Conservation (phyloP, 441 rosid species). For the Gossypium gossypioides region DNA sequence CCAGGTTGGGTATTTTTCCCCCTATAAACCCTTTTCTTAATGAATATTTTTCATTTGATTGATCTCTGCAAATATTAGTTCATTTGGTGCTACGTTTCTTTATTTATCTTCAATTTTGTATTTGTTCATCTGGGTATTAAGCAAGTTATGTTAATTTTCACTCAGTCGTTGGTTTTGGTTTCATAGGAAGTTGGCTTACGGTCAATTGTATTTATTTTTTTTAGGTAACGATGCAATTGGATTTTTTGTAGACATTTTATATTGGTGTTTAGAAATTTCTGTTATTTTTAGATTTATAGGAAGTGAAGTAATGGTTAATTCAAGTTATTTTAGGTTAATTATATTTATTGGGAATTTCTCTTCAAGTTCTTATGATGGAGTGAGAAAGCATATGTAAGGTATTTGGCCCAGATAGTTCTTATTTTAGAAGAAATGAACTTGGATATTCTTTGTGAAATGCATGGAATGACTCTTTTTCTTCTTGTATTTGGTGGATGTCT, state of each 20-base stretch:
- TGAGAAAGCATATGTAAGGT: not conserved
- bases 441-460: not conserved
- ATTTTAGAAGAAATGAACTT: not conserved
- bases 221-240: not conserved
- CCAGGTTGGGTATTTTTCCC: slow-evolving; percentile 41
- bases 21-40: not conserved
- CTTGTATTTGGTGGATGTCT: not conserved
- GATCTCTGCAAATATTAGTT: not conserved
- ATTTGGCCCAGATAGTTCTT: not conserved
- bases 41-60: not conserved
- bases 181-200: not conserved
- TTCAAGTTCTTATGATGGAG: not conserved
- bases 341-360: not conserved
- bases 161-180: not conserved
- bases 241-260: not conserved
- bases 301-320: not conserved
- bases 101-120: not conserved
- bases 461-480: not conserved
- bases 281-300: not conserved
- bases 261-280: not conserved
- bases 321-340: not conserved
- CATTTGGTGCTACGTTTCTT: not conserved
- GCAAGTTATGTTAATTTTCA: not conserved
- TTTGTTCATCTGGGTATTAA: not conserved
- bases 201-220: not conserved